phyloP scores from a whole-genome alignment of 345 rosid species.

The Eucalyptus virginea region DNA sequence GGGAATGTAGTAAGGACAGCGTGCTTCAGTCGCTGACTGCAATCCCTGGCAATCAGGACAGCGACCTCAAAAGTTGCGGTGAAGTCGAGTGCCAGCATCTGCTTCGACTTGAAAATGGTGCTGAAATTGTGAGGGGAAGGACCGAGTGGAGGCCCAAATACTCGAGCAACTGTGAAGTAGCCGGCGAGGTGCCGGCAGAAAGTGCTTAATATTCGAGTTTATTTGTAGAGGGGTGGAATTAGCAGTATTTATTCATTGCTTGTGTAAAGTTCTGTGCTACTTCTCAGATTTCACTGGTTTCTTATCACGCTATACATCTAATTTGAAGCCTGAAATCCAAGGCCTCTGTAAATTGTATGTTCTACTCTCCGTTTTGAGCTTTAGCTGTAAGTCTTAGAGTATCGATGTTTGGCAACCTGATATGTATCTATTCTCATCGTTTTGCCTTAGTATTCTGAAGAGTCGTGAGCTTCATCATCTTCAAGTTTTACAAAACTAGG shows the following conservation, averaged over 20 bases:
- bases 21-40: constrained; percentile 91
- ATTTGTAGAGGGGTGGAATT: not conserved
- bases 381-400: not conserved
- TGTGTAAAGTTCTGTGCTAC: constrained; percentile 11
- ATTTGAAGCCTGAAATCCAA: not conserved
- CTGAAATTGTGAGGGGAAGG: constrained; percentile 87
- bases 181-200: constrained; percentile 18
- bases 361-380: not conserved
- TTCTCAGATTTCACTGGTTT: constrained; percentile 6
- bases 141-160: constrained; percentile 81
- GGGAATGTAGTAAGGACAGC: constrained; percentile 94
- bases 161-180: constrained; percentile 5
- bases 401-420: not conserved
- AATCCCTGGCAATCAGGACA: constrained; percentile 28
- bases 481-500: not conserved
- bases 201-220: constrained; percentile 1
- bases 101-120: constrained; percentile 77
- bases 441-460: not conserved
- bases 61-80: constrained; percentile 19
- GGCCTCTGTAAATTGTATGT: constrained; percentile 12
- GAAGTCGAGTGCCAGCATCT: constrained; percentile 81
- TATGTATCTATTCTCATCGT: not conserved
- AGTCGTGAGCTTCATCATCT: not conserved
- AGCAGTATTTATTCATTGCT: not conserved
- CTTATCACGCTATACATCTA: not conserved